Evolutionary conservation across 495 filamentous ascomycete species (phyloP).

Genomic region (Penicillium pulvis): DNA sequence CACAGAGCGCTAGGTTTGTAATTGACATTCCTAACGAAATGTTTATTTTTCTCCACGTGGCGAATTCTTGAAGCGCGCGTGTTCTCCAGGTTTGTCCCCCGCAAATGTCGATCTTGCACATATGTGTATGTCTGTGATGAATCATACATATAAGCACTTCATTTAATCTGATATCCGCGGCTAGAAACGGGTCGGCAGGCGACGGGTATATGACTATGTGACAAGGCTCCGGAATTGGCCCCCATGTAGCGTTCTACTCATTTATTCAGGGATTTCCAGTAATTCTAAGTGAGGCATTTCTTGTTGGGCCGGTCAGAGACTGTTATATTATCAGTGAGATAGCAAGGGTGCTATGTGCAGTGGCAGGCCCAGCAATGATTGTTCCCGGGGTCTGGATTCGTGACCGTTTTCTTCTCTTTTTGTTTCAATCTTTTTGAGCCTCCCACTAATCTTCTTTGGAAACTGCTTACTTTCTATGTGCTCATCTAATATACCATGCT

Average conservation of each 20-base stretch:
- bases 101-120: neutral
- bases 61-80: neutral
- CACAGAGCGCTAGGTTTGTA: neutral
- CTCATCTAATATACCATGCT: no score
- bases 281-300: no score
- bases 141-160: neutral
- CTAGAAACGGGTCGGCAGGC: neutral
- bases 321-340: no score
- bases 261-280: neutral
- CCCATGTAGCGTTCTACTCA: neutral
- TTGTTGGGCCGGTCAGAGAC: no score
- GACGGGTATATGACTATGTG: neutral
- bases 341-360: no score
- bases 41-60: neutral
- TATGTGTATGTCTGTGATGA: neutral
- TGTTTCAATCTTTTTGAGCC: no score
- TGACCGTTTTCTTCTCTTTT: no score
- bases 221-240: neutral
- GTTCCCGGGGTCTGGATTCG: no score
- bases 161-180: neutral
- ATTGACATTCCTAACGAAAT: neutral
- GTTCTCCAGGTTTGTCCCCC: conserved; percentile 1
- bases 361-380: no score
- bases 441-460: no score
- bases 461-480: no score